A percentile compares a stretch with the other conserved stretches of the same genome.
Evolutionary conservation across 148 eudicot genomes (phyloP).

Genomic region (Fallopia convolvulus): DNA sequence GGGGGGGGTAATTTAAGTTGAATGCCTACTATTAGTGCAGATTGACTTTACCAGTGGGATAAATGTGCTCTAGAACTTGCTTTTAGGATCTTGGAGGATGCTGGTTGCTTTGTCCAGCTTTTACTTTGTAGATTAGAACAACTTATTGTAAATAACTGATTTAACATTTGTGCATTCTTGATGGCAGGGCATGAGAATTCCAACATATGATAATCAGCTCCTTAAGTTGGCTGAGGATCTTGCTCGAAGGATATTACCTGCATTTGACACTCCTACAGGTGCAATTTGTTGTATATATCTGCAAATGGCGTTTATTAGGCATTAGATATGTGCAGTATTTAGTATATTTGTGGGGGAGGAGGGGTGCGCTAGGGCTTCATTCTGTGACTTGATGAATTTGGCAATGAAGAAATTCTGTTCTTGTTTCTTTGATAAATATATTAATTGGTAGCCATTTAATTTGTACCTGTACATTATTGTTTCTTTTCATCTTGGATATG

Average conservation of each 20-base stretch:
- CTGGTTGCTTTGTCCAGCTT: background rate
- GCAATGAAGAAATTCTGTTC: background rate
- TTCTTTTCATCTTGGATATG: background rate
- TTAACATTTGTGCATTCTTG: background rate
- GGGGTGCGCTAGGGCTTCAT: background rate
- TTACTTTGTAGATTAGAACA: background rate
- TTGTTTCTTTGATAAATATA: background rate
- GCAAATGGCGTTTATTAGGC: background rate
- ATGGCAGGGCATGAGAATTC: slow-evolving; percentile 84
- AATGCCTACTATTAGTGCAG: background rate
- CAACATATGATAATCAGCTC: slow-evolving; percentile 75
- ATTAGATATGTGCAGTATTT: background rate
- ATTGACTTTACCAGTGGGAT: background rate
- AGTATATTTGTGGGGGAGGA: background rate
- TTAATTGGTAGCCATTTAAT: background rate
- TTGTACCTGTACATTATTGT: background rate
- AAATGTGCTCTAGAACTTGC: background rate
- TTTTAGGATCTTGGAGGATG: background rate
- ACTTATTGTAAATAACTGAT: background rate
- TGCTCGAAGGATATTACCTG: slow-evolving; percentile 76
- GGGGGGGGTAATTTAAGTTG: background rate
- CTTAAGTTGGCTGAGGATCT: slow-evolving; percentile 92
- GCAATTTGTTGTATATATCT: background rate
- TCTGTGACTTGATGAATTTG: background rate
- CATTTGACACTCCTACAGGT: slow-evolving; percentile 99